phyloP scores from a whole-genome alignment of 441 rosid genomes.

The Biscutella auriculata region DNA sequence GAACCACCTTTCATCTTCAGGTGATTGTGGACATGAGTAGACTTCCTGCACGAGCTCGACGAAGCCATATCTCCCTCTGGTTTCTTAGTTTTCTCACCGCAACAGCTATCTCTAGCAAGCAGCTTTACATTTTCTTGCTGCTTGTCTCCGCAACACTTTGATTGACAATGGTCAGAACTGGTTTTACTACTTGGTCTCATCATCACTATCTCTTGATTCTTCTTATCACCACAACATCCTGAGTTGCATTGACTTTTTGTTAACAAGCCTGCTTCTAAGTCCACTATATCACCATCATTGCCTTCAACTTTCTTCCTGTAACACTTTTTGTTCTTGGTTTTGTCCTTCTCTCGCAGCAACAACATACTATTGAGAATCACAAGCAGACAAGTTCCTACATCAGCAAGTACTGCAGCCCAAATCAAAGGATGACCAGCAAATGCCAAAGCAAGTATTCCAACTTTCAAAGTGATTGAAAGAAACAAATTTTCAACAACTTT shows the following conservation, averaged over 20 bases:
- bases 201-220: slow-evolving; percentile 11
- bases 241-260: slow-evolving; percentile 19
- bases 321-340: slow-evolving; percentile 27
- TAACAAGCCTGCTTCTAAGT: slow-evolving; percentile 23
- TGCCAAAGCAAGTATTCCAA: slow-evolving; percentile 55
- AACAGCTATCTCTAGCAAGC: slow-evolving; percentile 11
- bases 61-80: slow-evolving; percentile 6
- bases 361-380: slow-evolving; percentile 82
- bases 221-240: slow-evolving; percentile 21
- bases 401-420: slow-evolving; percentile 87
- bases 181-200: not conserved
- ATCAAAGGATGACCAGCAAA: slow-evolving; percentile 70
- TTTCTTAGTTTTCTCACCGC: slow-evolving; percentile 3
- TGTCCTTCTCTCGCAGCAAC: slow-evolving; percentile 36
- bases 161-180: slow-evolving; percentile 2
- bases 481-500: slow-evolving; percentile 54
- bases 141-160: slow-evolving; percentile 20
- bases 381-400: slow-evolving; percentile 71
- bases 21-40: slow-evolving; percentile 7
- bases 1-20: slow-evolving; percentile 9
- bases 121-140: slow-evolving; percentile 8
- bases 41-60: slow-evolving; percentile 19
- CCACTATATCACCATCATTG: not conserved
- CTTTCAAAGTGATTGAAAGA: slow-evolving; percentile 45
- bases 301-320: slow-evolving; percentile 15